phyloP scores from a whole-genome alignment of 345 rosid species.

The Corchorus capsularis region DNA sequence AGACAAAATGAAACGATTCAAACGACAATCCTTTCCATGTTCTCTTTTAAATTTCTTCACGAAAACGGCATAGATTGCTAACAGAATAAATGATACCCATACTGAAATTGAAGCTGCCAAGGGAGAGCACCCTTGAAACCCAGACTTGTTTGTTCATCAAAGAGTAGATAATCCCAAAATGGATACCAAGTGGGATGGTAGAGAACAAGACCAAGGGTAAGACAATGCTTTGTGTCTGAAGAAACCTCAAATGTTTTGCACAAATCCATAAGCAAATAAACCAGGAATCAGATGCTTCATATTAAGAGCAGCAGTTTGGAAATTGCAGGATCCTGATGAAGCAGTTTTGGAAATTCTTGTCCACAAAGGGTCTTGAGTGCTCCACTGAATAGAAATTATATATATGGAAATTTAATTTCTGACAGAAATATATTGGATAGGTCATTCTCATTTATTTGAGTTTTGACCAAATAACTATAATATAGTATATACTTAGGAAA shows the following conservation, averaged over 20 bases:
- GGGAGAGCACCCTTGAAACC: slow-evolving; percentile 70
- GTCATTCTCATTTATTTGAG: too few species aligned
- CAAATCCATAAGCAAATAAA: slow-evolving; percentile 59
- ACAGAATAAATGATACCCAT: slow-evolving; percentile 50
- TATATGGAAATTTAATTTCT: too few species aligned
- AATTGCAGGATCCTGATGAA: slow-evolving; percentile 62
- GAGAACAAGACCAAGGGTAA: slow-evolving; percentile 49
- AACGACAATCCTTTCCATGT: too few species aligned
- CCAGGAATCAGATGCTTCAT: slow-evolving; percentile 64
- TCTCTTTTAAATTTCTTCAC: slow-evolving; percentile 40
- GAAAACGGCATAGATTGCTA: slow-evolving; percentile 42
- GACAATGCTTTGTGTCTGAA: slow-evolving; percentile 71
- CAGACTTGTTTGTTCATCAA: slow-evolving; percentile 43
- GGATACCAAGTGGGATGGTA: slow-evolving; percentile 43
- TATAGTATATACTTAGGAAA: too few species aligned
- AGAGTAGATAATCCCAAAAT: slow-evolving; percentile 46
- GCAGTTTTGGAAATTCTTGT: slow-evolving; percentile 72
- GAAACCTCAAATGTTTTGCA: slow-evolving; percentile 72
- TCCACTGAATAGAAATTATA: too few species aligned
- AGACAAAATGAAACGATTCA: too few species aligned
- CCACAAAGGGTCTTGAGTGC: slow-evolving; percentile 90
- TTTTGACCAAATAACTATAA: too few species aligned
- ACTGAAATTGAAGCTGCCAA: slow-evolving; percentile 64
- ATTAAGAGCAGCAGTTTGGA: slow-evolving; percentile 57
- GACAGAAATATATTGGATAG: too few species aligned